phyloP scores from a whole-genome alignment of 1,284 basidiomycete species.

The Marasmius tenuissimus region DNA sequence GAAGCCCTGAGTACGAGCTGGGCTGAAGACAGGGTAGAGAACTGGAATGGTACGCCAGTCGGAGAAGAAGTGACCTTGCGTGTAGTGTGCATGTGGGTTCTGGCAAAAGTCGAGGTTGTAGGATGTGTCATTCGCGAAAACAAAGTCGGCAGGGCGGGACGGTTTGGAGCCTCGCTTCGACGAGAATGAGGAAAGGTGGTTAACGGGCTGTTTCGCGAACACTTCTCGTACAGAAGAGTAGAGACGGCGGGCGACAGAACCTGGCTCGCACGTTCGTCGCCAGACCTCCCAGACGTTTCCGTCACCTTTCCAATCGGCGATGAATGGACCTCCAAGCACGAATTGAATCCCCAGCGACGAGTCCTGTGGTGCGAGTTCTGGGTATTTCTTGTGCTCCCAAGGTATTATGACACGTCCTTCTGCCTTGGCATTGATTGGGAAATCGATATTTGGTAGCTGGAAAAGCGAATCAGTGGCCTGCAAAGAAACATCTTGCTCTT shows the following conservation, averaged over 20 bases:
- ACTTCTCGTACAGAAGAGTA: conserved; percentile 66
- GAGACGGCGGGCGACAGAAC: conserved; percentile 76
- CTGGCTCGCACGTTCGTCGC: conserved; percentile 85
- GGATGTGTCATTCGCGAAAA: conserved; percentile 60
- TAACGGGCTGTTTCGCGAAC: conserved; percentile 25
- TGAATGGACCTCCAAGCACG: conserved; percentile 70
- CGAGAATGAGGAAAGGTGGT: conserved; percentile 26
- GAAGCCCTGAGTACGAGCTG: conserved; percentile 82
- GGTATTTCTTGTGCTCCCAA: conserved; percentile 75
- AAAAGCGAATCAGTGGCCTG: conserved; percentile 9
- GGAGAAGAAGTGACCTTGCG: conserved; percentile 93
- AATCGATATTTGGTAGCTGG: conserved; percentile 87
- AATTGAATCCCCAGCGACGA: conserved; percentile 54
- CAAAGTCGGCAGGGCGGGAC: conserved; percentile 52
- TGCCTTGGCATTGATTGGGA: conserved; percentile 88
- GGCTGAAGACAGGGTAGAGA: conserved; percentile 89
- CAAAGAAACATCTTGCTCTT: not conserved
- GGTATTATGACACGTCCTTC: conserved; percentile 90
- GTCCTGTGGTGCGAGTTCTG: conserved; percentile 65
- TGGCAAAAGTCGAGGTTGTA: conserved; percentile 76
- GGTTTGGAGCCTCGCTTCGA: conserved; percentile 13
- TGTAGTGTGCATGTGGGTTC: conserved; percentile 79
- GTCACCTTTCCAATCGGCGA: conserved; percentile 80
- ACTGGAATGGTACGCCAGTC: conserved; percentile 88
- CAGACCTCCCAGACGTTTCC: conserved; percentile 92